These are phyloP conservation scores for Solanum habrochaites DNA, from an alignment of 257 asterid genomes.

Conservation along the genomic window DNA sequence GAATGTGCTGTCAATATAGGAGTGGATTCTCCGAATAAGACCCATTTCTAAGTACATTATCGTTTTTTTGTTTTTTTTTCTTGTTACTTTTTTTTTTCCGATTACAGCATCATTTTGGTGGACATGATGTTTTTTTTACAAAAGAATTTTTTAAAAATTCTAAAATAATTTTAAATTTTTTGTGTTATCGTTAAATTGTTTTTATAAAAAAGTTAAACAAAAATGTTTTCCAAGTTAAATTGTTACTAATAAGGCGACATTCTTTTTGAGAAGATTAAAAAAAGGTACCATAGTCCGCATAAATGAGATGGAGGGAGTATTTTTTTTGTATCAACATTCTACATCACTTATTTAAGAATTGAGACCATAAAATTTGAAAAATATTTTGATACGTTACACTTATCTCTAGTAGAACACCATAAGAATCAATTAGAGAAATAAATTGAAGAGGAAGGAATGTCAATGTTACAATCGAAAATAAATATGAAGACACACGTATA, in stretches of 20 bases:
- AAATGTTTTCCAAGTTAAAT: neutral
- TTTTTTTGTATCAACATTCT: neutral
- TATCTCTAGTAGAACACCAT: too few species aligned
- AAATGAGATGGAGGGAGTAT: neutral
- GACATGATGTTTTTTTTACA: neutral
- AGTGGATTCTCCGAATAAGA: neutral
- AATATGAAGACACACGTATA: neutral
- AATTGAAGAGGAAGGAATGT: neutral
- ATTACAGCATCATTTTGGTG: neutral
- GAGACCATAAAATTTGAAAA: neutral
- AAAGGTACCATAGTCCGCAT: neutral
- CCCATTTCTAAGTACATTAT: neutral
- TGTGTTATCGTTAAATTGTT: too few species aligned
- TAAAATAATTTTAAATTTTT: too few species aligned
- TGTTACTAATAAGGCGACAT: too few species aligned
- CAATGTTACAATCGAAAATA: neutral
- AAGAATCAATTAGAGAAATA: neutral
- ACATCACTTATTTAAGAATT: neutral
- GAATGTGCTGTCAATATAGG: neutral
- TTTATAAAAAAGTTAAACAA: neutral
- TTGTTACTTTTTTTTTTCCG: neutral
- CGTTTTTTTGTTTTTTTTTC: too few species aligned
- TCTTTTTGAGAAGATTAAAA: too few species aligned
- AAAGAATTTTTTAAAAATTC: too few species aligned
- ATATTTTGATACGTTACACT: too few species aligned